These are phyloP conservation scores for Mortierella sp. DNA, from an alignment of 371 early-diverging fungal genomes.

Conservation along the genomic window DNA sequence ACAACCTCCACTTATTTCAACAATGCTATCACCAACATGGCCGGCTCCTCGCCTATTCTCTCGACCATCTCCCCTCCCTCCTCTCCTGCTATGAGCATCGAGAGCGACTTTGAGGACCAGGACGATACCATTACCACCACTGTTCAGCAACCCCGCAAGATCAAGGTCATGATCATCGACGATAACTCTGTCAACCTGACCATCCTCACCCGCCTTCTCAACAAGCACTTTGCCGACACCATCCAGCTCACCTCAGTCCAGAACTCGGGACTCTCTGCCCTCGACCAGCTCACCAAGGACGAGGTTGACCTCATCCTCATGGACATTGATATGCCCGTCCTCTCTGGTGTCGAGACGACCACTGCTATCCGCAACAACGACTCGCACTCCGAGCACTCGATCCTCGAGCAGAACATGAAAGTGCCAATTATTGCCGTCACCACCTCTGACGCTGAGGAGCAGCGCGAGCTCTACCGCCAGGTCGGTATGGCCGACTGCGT, in stretches of 20 bases:
- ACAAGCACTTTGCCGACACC: conserved; percentile 64
- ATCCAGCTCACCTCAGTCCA: conserved; percentile 63
- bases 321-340: conserved; percentile 79
- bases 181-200: conserved; percentile 72
- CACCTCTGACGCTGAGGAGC: conserved; percentile 63
- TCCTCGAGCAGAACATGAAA: conserved; percentile 65
- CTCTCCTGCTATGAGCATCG: conserved; percentile 56
- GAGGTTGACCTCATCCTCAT: conserved; percentile 70
- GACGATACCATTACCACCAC: not conserved
- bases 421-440: conserved; percentile 80
- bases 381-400: conserved; percentile 58
- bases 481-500: conserved; percentile 59
- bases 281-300: conserved; percentile 61
- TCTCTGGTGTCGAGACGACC: conserved; percentile 72
- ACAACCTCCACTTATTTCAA: conserved; percentile 25
- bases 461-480: conserved; percentile 57
- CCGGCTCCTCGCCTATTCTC: conserved; percentile 24
- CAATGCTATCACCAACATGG: conserved; percentile 38
- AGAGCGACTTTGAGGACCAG: conserved; percentile 40
- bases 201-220: conserved; percentile 67
- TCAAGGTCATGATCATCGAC: conserved; percentile 68
- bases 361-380: conserved; percentile 60
- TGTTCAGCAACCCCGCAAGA: conserved; percentile 42
- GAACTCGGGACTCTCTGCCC: conserved; percentile 60
- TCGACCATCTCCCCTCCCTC: conserved; percentile 37